Evolutionary conservation across 768 basidiomycete genomes (phyloP).

Genomic region (Tephrocybe sp.): DNA sequence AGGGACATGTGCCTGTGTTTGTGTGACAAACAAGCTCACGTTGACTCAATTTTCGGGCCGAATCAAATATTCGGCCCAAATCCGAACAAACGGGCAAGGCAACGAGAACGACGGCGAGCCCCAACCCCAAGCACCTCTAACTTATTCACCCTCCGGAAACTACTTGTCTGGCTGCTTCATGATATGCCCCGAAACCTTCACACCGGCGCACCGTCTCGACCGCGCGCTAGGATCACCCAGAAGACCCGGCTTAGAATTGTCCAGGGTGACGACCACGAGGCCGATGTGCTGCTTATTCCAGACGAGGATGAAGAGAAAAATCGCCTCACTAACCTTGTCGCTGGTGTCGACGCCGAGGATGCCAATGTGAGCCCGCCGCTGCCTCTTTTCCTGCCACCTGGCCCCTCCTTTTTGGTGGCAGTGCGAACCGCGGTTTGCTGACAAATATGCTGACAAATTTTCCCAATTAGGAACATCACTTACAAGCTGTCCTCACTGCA

Average conservation of each 20-base stretch:
- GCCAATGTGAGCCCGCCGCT: constrained; percentile 75
- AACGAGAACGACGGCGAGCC: constrained; percentile 34
- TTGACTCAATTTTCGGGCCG: constrained; percentile 51
- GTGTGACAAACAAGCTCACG: constrained; percentile 33
- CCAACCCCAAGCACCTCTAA: constrained; percentile 28
- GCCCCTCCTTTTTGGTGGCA: constrained; percentile 42
- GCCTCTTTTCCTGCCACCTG: constrained; percentile 31
- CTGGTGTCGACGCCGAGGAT: constrained; percentile 91
- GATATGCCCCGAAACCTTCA: constrained; percentile 85
- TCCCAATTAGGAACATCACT: constrained; percentile 50
- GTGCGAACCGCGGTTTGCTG: constrained; percentile 52
- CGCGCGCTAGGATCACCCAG: constrained; percentile 90
- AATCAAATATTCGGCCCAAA: constrained; percentile 62
- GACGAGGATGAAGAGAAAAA: constrained; percentile 87
- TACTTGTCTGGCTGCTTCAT: constrained; percentile 55
- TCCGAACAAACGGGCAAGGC: constrained; percentile 61
- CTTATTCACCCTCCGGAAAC: constrained; percentile 34
- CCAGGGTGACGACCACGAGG: constrained; percentile 77
- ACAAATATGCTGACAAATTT: constrained; percentile 42
- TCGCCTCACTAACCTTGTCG: constrained; percentile 71
- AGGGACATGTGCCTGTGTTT: constrained; percentile 31
- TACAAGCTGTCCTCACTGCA: constrained; percentile 51
- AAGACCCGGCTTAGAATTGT: constrained; percentile 87
- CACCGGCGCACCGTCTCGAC: constrained; percentile 73
- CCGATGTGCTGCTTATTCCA: constrained; percentile 75